Evolutionary conservation across 2,329 filamentous ascomycete genomes (phyloP).

Genomic region (Verticillium longisporum): DNA sequence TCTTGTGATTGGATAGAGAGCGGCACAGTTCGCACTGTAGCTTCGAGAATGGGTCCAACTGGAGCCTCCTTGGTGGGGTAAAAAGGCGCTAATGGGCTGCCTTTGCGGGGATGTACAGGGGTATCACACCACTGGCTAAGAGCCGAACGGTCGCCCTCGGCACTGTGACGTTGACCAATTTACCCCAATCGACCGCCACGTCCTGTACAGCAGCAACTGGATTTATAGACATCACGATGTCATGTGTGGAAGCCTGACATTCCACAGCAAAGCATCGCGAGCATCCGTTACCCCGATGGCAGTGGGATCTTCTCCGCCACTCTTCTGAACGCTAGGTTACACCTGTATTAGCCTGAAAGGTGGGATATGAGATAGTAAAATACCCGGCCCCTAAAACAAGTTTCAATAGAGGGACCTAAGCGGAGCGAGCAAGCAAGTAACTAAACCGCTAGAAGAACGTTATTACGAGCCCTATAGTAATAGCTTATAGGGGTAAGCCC

Average conservation of each 20-base stretch:
- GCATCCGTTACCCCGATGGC: neutral
- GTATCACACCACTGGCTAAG: neutral
- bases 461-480: no score
- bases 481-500: no score
- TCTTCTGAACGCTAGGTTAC: neutral
- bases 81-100: neutral
- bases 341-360: neutral
- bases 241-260: neutral
- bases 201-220: neutral
- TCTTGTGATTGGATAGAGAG: neutral
- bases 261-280: neutral
- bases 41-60: neutral
- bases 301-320: neutral
- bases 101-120: neutral
- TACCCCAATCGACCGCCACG: neutral
- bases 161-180: neutral
- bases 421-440: no score
- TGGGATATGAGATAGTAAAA: neutral
- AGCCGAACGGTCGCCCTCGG: neutral
- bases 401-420: no score
- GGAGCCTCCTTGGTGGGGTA: neutral
- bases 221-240: neutral
- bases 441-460: no score
- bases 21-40: neutral
- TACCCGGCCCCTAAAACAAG: neutral